phyloP scores from a whole-genome alignment of 306 rosid genomes.

The Potentilla sterilis region DNA sequence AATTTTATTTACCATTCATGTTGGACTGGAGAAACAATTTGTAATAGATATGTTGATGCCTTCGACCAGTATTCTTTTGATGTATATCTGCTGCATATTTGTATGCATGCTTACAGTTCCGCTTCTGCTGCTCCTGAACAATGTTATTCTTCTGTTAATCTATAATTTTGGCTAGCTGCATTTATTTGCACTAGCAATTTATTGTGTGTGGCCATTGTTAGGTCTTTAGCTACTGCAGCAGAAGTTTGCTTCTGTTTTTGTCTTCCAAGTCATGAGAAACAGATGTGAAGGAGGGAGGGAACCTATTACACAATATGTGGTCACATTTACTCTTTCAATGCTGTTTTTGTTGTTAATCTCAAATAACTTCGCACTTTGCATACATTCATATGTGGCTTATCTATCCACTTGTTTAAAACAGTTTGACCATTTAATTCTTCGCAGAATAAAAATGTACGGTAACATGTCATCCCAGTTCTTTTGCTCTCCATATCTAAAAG shows the following conservation, averaged over 20 bases:
- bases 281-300: neutral
- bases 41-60: neutral
- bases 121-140: neutral
- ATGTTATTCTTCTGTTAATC: neutral
- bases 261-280: neutral
- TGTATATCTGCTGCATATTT: neutral
- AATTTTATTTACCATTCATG: neutral
- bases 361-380: neutral
- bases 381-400: neutral
- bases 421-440: neutral
- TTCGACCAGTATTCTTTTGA: neutral
- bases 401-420: neutral
- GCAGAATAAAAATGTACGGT: neutral
- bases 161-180: neutral
- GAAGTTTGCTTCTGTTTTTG: neutral
- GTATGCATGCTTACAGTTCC: neutral
- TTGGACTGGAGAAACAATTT: neutral
- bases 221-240: neutral
- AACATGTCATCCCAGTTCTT: neutral
- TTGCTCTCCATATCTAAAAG: neutral
- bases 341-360: neutral
- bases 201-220: neutral
- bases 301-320: neutral
- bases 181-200: neutral
- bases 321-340: neutral